These are phyloP conservation scores for Sphaerostilbella broomeana DNA, from an alignment of 2,329 filamentous ascomycete genomes.

Conservation along the genomic window DNA sequence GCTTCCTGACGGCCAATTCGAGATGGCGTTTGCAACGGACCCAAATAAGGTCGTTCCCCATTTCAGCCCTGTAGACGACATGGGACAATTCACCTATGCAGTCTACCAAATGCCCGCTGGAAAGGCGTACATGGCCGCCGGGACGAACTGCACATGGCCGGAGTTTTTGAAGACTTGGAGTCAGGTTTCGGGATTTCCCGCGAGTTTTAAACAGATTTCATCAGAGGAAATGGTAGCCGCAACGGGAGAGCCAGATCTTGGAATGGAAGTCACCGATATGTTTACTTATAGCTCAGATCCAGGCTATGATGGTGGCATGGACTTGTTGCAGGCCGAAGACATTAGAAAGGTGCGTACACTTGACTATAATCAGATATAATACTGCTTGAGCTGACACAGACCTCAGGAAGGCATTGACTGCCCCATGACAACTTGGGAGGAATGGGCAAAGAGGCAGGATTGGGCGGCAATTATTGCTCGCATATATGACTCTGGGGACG, in stretches of 20 bases:
- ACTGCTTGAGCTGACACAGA: conserved; percentile 19
- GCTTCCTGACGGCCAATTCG: conserved; percentile 35
- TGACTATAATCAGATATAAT: neutral
- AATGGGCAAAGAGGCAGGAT: conserved; percentile 31
- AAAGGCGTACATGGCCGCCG: conserved; percentile 42
- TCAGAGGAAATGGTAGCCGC: conserved; percentile 34
- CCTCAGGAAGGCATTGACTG: conserved; percentile 40
- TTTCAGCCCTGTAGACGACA: conserved; percentile 39
- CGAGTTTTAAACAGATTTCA: conserved; percentile 34
- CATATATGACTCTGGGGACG: neutral
- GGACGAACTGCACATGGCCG: conserved; percentile 38
- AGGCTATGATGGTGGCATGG: conserved; percentile 42
- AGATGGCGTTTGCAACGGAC: conserved; percentile 41
- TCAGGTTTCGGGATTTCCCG: conserved; percentile 26
- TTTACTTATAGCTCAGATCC: conserved; percentile 40
- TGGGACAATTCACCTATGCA: conserved; percentile 42
- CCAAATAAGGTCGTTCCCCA: conserved; percentile 36
- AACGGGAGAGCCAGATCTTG: conserved; percentile 34
- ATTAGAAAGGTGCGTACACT: conserved; percentile 33
- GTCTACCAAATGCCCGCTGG: conserved; percentile 44
- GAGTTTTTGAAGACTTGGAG: conserved; percentile 40
- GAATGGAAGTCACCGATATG: conserved; percentile 40
- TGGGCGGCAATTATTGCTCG: conserved; percentile 22
- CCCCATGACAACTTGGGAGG: conserved; percentile 33
- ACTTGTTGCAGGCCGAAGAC: conserved; percentile 37